A percentile compares a stretch with the other conserved stretches of the same genome.
These are phyloP conservation scores for Rhodotorula paludigena DNA, from an alignment of 768 basidiomycete species.

Conservation along the genomic window DNA sequence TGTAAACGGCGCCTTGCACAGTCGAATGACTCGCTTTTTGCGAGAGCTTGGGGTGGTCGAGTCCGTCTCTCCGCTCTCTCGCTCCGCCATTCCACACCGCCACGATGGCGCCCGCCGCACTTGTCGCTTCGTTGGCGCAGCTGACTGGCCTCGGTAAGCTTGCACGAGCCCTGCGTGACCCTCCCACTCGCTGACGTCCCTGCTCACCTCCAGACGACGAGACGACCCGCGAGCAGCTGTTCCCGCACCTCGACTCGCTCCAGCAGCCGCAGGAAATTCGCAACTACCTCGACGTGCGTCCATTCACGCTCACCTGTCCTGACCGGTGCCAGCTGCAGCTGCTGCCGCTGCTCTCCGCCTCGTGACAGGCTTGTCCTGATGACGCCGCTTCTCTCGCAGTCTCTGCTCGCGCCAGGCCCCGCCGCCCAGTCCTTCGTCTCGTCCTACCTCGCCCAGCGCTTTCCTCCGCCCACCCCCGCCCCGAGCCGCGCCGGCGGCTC, in stretches of 20 bases:
- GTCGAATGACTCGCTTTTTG: no score
- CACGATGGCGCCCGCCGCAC: neutral
- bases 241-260: slow-evolving; percentile 20
- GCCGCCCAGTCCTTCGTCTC: neutral
- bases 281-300: slow-evolving; percentile 23
- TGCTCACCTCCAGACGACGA: slow-evolving; percentile 1
- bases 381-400: neutral
- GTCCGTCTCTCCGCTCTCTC: neutral
- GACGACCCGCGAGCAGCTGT: slow-evolving; percentile 8
- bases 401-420: slow-evolving; percentile 14
- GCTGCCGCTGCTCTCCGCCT: neutral
- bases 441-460: slow-evolving; percentile 8
- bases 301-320: neutral
- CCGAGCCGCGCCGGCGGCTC: neutral
- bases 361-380: no score
- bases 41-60: neutral
- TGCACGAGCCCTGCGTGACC: neutral
- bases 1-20: no score
- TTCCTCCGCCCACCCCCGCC: neutral
- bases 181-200: neutral
- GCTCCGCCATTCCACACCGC: neutral
- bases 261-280: neutral
- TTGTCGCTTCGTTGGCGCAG: slow-evolving; percentile 11
- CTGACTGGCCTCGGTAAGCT: slow-evolving; percentile 29
- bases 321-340: neutral